Evolutionary conservation across 2,329 filamentous ascomycete genomes (phyloP).

Genomic region (Thielaviopsis punctulata): DNA sequence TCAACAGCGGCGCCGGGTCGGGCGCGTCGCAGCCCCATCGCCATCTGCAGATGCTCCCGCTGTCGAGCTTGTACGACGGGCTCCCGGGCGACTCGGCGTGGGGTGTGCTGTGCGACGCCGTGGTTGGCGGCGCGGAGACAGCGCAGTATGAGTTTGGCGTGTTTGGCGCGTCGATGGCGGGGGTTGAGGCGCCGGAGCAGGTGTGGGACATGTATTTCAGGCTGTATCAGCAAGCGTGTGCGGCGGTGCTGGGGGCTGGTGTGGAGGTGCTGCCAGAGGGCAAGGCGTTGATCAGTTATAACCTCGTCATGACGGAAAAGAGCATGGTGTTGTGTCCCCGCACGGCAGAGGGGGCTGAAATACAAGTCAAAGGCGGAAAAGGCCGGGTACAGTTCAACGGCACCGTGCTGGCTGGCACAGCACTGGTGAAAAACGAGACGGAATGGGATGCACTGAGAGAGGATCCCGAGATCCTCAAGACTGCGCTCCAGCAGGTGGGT

Average conservation of each 20-base stretch:
- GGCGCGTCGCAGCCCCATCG: conserved; percentile 57
- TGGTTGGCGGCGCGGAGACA: conserved; percentile 15
- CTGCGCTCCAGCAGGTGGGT: conserved; percentile 18
- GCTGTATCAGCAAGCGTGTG: conserved; percentile 29
- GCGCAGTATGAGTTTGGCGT: conserved; percentile 24
- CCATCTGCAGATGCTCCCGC: conserved; percentile 54
- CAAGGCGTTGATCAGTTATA: conserved; percentile 42
- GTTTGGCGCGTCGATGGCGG: conserved; percentile 24
- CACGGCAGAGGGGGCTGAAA: conserved; percentile 29
- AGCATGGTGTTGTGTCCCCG: conserved; percentile 39
- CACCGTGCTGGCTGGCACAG: conserved; percentile 45
- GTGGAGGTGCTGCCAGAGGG: conserved; percentile 19
- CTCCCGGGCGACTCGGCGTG: conserved; percentile 24
- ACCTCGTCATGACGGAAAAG: conserved; percentile 39
- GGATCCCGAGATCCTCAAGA: conserved; percentile 15
- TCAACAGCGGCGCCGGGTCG: conserved; percentile 51
- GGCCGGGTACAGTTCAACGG: conserved; percentile 39
- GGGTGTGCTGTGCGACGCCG: conserved; percentile 29
- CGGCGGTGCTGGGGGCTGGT: conserved; percentile 19
- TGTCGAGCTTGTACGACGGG: conserved; percentile 43
- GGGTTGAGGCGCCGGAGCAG: conserved; percentile 20
- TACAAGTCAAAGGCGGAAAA: conserved; percentile 17
- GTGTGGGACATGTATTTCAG: conserved; percentile 27
- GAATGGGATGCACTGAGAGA: conserved; percentile 38
- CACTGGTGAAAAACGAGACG: conserved; percentile 39